Conservation (phyloP, 208 protist genomes). For the Trypanosoma caninum region DNA sequence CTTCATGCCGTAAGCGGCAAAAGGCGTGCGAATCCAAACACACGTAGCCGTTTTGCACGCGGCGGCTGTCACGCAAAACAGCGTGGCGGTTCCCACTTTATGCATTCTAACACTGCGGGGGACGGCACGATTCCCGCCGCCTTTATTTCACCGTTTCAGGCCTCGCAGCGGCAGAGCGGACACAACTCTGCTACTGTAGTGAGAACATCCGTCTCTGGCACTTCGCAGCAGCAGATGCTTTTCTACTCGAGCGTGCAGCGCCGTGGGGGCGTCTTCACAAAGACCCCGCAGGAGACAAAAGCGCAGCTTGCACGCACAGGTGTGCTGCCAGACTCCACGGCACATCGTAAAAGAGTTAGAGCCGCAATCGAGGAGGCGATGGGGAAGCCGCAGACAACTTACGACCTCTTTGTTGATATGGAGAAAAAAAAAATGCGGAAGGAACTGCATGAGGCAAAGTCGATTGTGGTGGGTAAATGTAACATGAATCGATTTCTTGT, state of each 20-base stretch:
- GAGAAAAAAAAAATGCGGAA: constrained; percentile 27
- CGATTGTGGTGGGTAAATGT: constrained; percentile 14
- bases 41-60: background rate
- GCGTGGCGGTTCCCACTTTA: background rate
- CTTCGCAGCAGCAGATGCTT: constrained; percentile 49
- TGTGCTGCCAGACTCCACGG: constrained; percentile 35
- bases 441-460: constrained; percentile 25
- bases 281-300: constrained; percentile 61
- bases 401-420: constrained; percentile 29
- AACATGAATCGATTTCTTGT: constrained; percentile 22
- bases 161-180: constrained; percentile 49
- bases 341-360: constrained; percentile 18
- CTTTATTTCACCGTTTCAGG: constrained; percentile 56
- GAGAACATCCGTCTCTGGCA: constrained; percentile 38
- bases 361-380: constrained; percentile 13
- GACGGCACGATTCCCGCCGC: constrained; percentile 31
- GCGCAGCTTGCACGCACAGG: constrained; percentile 56
- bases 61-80: background rate
- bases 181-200: constrained; percentile 75
- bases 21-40: background rate
- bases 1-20: background rate
- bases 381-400: constrained; percentile 20
- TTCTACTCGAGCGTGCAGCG: constrained; percentile 86
- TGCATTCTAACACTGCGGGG: background rate
- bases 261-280: constrained; percentile 73